Evolutionary conservation across 331 rosid genomes (phyloP).

Genomic region (Malus hybrid): DNA sequence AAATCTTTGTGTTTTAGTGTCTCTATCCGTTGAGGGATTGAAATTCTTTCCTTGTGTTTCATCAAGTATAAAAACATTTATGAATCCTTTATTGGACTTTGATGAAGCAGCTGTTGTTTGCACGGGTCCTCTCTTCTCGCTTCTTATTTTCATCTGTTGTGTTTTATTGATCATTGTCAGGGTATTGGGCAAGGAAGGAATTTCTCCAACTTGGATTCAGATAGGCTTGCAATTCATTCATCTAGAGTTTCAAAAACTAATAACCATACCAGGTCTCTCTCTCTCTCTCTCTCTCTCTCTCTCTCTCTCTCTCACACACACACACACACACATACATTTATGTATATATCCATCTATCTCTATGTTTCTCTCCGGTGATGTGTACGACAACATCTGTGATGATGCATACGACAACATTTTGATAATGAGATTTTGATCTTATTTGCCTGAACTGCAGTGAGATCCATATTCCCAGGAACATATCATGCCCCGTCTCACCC

Average conservation of each 20-base stretch:
- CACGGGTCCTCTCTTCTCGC: neutral
- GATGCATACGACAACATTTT: neutral
- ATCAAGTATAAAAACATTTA: neutral
- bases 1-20: neutral
- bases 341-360: neutral
- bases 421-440: slow-evolving; percentile 12
- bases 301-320: slow-evolving; percentile 7
- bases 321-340: neutral
- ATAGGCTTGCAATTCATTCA: slow-evolving; percentile 78
- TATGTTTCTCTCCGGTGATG: neutral
- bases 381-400: too few relatives aligned
- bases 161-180: slow-evolving; percentile 41
- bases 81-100: neutral
- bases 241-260: slow-evolving; percentile 59
- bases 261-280: slow-evolving; percentile 55
- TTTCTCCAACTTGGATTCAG: slow-evolving; percentile 59
- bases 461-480: slow-evolving; percentile 61
- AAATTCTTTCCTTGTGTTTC: neutral
- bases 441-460: slow-evolving; percentile 54
- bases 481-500: slow-evolving; percentile 98
- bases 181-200: slow-evolving; percentile 57
- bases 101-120: neutral
- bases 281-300: slow-evolving; percentile 22
- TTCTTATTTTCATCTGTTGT: slow-evolving; percentile 1
- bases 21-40: neutral